Evolutionary conservation across 768 basidiomycete species (phyloP), one percentile per base, ranked within the genome.

Genomic region (Psilocybe subaeruginosa): DNA sequence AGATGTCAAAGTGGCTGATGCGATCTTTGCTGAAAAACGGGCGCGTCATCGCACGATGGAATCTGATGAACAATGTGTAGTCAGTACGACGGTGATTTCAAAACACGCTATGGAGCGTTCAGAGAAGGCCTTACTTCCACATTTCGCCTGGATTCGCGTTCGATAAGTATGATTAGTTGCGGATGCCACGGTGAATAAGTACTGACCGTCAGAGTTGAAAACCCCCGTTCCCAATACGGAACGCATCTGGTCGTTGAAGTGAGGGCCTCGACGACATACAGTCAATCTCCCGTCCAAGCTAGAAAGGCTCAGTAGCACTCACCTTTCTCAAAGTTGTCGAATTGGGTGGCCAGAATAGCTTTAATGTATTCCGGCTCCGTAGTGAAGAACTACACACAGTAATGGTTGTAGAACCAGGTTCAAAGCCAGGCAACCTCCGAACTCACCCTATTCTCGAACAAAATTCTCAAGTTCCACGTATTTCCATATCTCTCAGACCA

Each of bases 11-110:
- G 67, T 87, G 81, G 54, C 79, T 82, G 47, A 88, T 81, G 59
- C 79, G 75, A 19, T 89, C 87, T 37, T 78, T 80, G 62, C 70
- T 81, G 75, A 90, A 90, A 76, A 90, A 90, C 0, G 89, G 89
- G 2, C 89, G 83, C 0, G 87, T 85, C 78, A 90, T 86, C 2
- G 80, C 70, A 8, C 88, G 83, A 66, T 89, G 87, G 63, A 86
- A 80, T 65, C 86, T 86, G 77, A 9, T n/a, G 23, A 19, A 41
- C 16, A 48, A 16, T 29, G 7, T 43, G 7, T 16, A 1, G 23
- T 23, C 23, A 23, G 23, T 23, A 23, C 23, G 23, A 23, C 2
- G 23, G 23, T 23, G 23, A 23, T 23, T 23, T 23, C 2, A 2
- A 23, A 23, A 23, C 23, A 23, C 23, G 23, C 23, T 2, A 23